Conservation (phyloP, 2,329 filamentous ascomycete genomes). For the Neofusicoccum ribis region DNA sequence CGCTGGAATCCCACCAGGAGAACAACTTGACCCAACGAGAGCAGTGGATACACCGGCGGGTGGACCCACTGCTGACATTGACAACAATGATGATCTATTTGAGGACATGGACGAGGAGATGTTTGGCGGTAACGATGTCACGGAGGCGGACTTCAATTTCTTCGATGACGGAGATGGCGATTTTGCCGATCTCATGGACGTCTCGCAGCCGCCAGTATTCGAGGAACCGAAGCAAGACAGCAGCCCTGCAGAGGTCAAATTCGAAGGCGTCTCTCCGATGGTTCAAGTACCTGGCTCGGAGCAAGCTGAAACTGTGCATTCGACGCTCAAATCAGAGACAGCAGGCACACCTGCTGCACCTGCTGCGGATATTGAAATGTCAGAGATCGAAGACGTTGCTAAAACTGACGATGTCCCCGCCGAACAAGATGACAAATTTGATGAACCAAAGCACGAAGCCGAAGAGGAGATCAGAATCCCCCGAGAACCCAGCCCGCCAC, state of each 20-base stretch:
- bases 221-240: slow-evolving; percentile 22
- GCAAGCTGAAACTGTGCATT: slow-evolving; percentile 2
- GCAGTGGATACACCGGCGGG: not conserved
- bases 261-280: slow-evolving; percentile 19
- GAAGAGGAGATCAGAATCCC: not conserved
- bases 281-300: slow-evolving; percentile 9
- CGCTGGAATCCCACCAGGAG: not conserved
- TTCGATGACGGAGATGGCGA: slow-evolving; percentile 66
- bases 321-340: slow-evolving; percentile 15
- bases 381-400: not conserved
- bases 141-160: slow-evolving; percentile 81
- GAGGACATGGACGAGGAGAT: slow-evolving; percentile 66
- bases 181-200: slow-evolving; percentile 34
- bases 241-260: slow-evolving; percentile 17
- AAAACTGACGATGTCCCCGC: not conserved
- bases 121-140: slow-evolving; percentile 73
- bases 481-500: slow-evolving; percentile 16
- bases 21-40: slow-evolving; percentile 1
- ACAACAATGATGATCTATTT: slow-evolving; percentile 60
- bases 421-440: not conserved
- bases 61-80: slow-evolving; percentile 1
- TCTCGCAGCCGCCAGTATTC: slow-evolving; percentile 20
- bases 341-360: not conserved
- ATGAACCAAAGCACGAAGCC: not conserved
- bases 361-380: slow-evolving; percentile 1